phyloP scores from a whole-genome alignment of 2,329 filamentous ascomycete species.

The Pestalotiopsis fici region DNA sequence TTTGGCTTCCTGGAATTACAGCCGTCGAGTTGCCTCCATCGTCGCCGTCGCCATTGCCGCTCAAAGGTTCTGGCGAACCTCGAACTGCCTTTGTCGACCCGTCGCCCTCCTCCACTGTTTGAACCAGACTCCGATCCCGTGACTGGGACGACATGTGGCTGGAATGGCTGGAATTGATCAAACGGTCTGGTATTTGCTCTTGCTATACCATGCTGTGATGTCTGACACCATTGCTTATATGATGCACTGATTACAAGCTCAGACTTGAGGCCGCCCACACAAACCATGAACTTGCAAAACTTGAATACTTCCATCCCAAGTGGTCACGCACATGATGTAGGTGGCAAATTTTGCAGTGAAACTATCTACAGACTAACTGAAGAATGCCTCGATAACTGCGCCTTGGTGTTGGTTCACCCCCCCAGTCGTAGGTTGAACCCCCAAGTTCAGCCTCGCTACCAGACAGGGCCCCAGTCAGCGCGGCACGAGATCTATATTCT shows the following conservation, averaged over 20 bases:
- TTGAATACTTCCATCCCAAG: not conserved
- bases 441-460: slow-evolving; percentile 1
- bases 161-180: not conserved
- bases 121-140: not conserved
- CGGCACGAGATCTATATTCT: not conserved
- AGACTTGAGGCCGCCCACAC: not conserved
- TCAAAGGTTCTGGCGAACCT: not conserved
- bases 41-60: not conserved
- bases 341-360: not conserved
- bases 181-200: not conserved
- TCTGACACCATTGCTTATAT: not conserved
- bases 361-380: not conserved
- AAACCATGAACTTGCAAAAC: not conserved
- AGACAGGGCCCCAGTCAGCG: not conserved
- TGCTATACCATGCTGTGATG: not conserved
- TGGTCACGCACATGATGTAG: not conserved
- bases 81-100: not conserved
- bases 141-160: not conserved
- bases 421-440: not conserved
- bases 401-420: not conserved
- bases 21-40: not conserved
- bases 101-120: not conserved
- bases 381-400: not conserved
- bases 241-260: not conserved
- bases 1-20: not conserved